Conservation (phyloP, 148 eudicot species). For the Agrostemma githago region DNA sequence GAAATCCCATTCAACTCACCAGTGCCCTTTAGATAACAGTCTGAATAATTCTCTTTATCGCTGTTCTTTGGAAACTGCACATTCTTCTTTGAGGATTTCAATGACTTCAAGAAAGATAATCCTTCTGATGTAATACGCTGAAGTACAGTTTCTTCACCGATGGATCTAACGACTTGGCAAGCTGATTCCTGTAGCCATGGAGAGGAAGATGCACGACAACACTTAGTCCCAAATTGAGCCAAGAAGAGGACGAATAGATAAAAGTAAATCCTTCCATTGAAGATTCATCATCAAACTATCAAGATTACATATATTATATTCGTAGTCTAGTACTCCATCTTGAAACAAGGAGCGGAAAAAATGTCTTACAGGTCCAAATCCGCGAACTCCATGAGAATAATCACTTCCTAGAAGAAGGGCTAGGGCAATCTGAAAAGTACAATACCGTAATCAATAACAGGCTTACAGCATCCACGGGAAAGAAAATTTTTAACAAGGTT, state of each 20-base stretch:
- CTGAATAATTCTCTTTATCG: constrained; percentile 43
- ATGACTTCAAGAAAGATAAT: constrained; percentile 47
- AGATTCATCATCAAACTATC: neutral
- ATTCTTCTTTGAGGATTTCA: constrained; percentile 50
- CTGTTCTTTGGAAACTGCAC: constrained; percentile 22
- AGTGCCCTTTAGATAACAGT: constrained; percentile 21
- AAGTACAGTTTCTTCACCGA: constrained; percentile 56
- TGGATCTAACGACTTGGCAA: constrained; percentile 66
- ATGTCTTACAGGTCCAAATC: constrained; percentile 68
- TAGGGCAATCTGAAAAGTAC: constrained; percentile 62
- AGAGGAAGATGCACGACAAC: neutral
- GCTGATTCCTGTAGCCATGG: constrained; percentile 57
- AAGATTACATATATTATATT: neutral
- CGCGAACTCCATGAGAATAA: constrained; percentile 75
- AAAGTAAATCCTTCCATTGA: neutral
- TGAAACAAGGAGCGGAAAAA: constrained; percentile 9
- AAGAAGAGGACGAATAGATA: constrained; percentile 1
- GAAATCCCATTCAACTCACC: constrained; percentile 35
- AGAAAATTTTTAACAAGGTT: neutral
- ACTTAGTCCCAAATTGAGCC: constrained; percentile 1
- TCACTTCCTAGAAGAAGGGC: constrained; percentile 89
- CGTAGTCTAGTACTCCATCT: neutral
- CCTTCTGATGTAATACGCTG: constrained; percentile 56
- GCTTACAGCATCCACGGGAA: neutral
- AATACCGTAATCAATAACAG: constrained; percentile 16